These are phyloP conservation scores for Exophiala spinifera DNA, from an alignment of 2,329 filamentous ascomycete species.

Conservation along the genomic window DNA sequence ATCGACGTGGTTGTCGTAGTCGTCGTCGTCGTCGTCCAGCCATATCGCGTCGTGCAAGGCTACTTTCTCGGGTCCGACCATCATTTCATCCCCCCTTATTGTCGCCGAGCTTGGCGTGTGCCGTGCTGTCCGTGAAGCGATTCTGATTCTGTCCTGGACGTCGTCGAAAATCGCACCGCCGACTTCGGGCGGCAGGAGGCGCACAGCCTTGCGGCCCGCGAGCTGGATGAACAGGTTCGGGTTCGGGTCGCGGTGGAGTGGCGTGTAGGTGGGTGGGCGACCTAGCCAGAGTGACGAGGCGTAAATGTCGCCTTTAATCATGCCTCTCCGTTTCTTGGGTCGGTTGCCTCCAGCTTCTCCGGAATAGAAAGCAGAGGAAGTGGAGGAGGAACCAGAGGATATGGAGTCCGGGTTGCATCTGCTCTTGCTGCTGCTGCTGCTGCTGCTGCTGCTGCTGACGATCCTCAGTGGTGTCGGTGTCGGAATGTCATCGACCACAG, in stretches of 20 bases:
- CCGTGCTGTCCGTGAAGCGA: too few relatives aligned
- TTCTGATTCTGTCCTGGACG: constrained; percentile 39
- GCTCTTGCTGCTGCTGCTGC: too few relatives aligned
- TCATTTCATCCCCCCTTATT: constrained; percentile 83
- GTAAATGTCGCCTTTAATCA: constrained; percentile 76
- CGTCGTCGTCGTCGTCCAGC: too few relatives aligned
- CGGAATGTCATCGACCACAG: constrained; percentile 64
- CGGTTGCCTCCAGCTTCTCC: constrained; percentile 39
- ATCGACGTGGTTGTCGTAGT: too few relatives aligned
- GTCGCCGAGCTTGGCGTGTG: constrained; percentile 27
- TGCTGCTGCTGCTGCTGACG: too few relatives aligned
- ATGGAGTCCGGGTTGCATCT: too few relatives aligned
- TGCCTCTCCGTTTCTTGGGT: too few relatives aligned
- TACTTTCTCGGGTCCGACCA: constrained; percentile 70
- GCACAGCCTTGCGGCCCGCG: constrained; percentile 66
- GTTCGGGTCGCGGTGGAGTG: constrained; percentile 88
- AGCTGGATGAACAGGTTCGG: constrained; percentile 89
- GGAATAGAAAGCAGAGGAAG: too few relatives aligned
- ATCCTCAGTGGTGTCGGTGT: constrained; percentile 46
- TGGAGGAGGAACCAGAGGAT: constrained; percentile 50
- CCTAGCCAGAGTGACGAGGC: constrained; percentile 85
- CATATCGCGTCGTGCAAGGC: constrained; percentile 69
- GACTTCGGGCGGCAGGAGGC: constrained; percentile 63
- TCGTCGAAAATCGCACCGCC: constrained; percentile 64
- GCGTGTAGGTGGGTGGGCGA: constrained; percentile 79